Percentiles rank a stretch among this genome's conserved stretches.
phyloP scores from a whole-genome alignment of 176 grass and related monocot species.

The Aegilops longissima region DNA sequence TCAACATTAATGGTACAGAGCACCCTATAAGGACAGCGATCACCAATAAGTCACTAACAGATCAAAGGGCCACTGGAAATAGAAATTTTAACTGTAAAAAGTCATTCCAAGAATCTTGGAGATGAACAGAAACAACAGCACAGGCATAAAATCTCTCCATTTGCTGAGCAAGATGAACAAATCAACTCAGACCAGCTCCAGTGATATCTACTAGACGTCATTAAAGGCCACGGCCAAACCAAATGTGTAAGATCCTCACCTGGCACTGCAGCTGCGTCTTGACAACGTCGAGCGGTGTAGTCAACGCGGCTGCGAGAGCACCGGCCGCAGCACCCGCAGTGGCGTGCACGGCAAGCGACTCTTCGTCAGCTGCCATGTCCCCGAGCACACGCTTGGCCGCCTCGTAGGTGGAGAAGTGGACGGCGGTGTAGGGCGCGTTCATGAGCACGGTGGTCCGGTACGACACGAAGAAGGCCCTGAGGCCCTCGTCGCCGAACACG shows the following conservation, averaged over 20 bases:
- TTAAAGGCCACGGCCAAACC: not conserved
- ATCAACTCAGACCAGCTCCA: conserved; percentile 12
- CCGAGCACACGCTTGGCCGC: conserved; percentile 71
- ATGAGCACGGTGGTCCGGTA: conserved; percentile 83
- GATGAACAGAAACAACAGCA: not conserved
- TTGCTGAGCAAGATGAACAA: not conserved
- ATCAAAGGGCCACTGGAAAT: not conserved
- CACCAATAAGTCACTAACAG: not conserved
- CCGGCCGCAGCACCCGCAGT: conserved; percentile 78
- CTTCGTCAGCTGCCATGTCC: conserved; percentile 64
- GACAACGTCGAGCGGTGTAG: conserved; percentile 78
- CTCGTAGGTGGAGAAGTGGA: conserved; percentile 88
- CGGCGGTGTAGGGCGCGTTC: conserved; percentile 85
- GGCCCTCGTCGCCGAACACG: conserved; percentile 70
- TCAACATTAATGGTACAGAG: not conserved
- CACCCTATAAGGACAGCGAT: conserved; percentile 6
- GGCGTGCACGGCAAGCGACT: conserved; percentile 72
- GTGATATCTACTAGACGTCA: not conserved
- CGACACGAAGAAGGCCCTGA: conserved; percentile 60
- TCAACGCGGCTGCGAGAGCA: conserved; percentile 60
- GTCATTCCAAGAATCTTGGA: conserved; percentile 42
- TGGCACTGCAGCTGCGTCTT: conserved; percentile 97
- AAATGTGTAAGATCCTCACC: conserved; percentile 47
- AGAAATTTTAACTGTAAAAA: not conserved
- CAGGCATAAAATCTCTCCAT: not conserved